Evolutionary conservation across 257 asterid genomes (phyloP).

Genomic region (Verbena officinalis): DNA sequence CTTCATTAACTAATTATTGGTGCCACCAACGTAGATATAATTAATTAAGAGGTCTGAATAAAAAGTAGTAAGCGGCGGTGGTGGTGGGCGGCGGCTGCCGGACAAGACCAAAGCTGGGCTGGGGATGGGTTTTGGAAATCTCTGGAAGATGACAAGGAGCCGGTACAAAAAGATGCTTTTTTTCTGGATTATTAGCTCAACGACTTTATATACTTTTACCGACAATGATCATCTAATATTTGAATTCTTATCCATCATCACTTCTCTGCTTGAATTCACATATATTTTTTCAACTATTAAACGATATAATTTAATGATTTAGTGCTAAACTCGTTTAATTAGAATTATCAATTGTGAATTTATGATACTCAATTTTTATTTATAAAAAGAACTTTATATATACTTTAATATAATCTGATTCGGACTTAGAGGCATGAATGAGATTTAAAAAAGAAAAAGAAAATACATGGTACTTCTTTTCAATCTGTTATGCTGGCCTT

Average conservation of each 20-base stretch:
- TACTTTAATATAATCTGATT: no score
- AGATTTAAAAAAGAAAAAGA: no score
- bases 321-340: no score
- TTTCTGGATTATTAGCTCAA: conserved; percentile 23
- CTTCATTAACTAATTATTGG: not conserved
- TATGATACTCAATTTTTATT: no score
- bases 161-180: conserved; percentile 19
- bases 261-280: no score
- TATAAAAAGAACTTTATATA: no score
- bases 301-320: no score
- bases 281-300: no score
- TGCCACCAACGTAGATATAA: not conserved
- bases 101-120: conserved; percentile 25
- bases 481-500: no score
- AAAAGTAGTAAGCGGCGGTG: conserved; percentile 29
- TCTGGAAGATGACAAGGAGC: conserved; percentile 21
- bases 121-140: not conserved
- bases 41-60: conserved; percentile 11
- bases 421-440: no score
- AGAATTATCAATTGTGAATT: no score
- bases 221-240: conserved; percentile 7
- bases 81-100: conserved; percentile 41
- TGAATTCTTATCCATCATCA: conserved; percentile 10
- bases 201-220: conserved; percentile 18
- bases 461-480: no score